phyloP scores from a whole-genome alignment of 31 red algal species.

The Porphyra umbilicalis region DNA sequence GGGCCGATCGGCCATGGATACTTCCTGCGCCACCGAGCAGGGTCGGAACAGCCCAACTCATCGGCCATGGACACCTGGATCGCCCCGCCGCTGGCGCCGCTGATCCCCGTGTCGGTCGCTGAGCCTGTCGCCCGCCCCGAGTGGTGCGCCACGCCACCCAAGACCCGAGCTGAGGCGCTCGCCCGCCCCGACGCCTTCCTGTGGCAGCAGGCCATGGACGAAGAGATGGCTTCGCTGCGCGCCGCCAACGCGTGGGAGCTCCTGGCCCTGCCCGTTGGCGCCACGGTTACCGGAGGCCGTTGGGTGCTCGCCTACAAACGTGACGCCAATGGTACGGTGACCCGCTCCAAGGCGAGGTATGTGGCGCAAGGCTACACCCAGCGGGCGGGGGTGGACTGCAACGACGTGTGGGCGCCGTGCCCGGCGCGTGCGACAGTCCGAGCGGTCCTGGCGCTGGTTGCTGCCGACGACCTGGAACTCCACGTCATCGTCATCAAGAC shows the following conservation, averaged over 20 bases:
- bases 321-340: not conserved
- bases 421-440: too few species aligned
- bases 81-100: too few species aligned
- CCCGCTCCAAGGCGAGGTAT: too few species aligned
- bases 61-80: not conserved
- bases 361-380: too few species aligned
- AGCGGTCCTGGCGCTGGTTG: too few species aligned
- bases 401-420: too few species aligned
- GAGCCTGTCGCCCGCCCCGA: not conserved
- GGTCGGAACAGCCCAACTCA: not conserved
- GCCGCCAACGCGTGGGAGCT: too few species aligned
- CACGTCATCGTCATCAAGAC: too few species aligned
- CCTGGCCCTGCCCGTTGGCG: not conserved
- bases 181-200: not conserved
- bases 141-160: too few species aligned
- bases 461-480: too few species aligned
- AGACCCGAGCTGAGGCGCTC: too few species aligned
- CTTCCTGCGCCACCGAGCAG: not conserved
- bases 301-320: not conserved
- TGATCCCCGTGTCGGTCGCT: slow-evolving; percentile 4
- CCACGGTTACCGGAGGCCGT: not conserved
- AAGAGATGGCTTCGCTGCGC: slow-evolving; percentile 3
- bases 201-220: not conserved
- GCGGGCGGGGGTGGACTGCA: too few species aligned
- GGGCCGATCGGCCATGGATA: not conserved